A percentile compares a stretch with the other conserved stretches of the same genome.
These are phyloP conservation scores for Sanghuangporus weigelae DNA, from an alignment of 1,284 basidiomycete genomes.

Conservation along the genomic window DNA sequence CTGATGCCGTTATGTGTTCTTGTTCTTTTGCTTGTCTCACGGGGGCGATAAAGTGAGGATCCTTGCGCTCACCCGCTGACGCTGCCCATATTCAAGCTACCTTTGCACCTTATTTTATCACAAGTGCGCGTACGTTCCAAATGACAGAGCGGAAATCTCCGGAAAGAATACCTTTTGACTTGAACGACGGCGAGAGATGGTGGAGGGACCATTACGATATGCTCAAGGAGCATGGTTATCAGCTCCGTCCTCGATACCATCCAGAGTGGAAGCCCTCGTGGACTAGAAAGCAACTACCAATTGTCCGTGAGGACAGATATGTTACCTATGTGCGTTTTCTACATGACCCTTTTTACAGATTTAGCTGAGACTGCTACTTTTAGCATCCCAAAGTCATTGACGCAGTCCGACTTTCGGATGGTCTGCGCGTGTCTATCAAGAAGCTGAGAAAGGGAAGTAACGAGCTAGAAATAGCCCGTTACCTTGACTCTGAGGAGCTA, in stretches of 20 bases:
- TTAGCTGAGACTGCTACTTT: not conserved
- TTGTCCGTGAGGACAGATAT: constrained; percentile 19
- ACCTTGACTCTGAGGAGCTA: not conserved
- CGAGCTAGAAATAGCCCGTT: not conserved
- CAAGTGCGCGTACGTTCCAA: too few relatives aligned
- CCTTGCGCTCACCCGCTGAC: too few relatives aligned
- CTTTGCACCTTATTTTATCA: too few relatives aligned
- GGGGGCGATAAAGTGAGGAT: too few relatives aligned
- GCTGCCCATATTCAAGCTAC: too few relatives aligned
- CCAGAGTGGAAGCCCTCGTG: constrained; percentile 23
- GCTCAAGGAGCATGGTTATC: constrained; percentile 17
- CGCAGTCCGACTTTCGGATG: not conserved
- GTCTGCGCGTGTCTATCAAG: not conserved
- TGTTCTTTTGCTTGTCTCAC: too few relatives aligned
- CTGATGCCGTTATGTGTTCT: too few relatives aligned
- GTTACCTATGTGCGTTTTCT: not conserved
- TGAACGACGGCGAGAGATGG: not conserved
- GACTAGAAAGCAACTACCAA: constrained; percentile 3
- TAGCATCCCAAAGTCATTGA: not conserved
- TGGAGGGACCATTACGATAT: constrained; percentile 4
- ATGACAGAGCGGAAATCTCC: too few relatives aligned
- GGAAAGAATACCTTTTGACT: not conserved
- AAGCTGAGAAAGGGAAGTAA: not conserved
- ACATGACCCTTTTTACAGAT: not conserved
- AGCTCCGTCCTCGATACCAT: constrained; percentile 20